phyloP scores from a whole-genome alignment of 2,329 filamentous ascomycete species.

The Penicillium decumbens region DNA sequence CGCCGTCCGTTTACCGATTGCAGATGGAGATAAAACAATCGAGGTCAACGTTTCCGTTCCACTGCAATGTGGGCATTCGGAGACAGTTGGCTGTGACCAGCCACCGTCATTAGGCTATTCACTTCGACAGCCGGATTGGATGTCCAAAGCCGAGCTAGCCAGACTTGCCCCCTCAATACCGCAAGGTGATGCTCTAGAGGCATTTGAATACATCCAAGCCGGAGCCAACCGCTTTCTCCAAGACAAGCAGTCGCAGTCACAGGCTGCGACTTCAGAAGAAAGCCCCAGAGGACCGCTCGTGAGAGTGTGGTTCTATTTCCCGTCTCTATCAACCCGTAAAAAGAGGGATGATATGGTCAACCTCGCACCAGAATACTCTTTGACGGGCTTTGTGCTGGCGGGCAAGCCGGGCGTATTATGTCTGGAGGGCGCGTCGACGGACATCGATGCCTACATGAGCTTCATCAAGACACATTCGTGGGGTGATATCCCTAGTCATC shows the following conservation, averaged over 20 bases:
- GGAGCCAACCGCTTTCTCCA: conserved; percentile 32
- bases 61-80: conserved; percentile 15
- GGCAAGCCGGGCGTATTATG: conserved; percentile 53
- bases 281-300: conserved; percentile 33
- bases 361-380: conserved; percentile 48
- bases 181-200: conserved; percentile 43
- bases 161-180: conserved; percentile 41
- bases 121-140: conserved; percentile 50
- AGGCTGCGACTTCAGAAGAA: not conserved
- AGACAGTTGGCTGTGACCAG: conserved; percentile 12
- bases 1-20: conserved; percentile 24
- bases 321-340: conserved; percentile 55
- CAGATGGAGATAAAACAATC: conserved; percentile 21
- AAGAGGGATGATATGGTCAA: conserved; percentile 57
- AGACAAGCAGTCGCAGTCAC: conserved; percentile 6
- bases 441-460: conserved; percentile 57
- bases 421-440: conserved; percentile 36
- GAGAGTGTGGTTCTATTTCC: conserved; percentile 61
- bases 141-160: conserved; percentile 48
- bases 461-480: conserved; percentile 61
- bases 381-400: conserved; percentile 58
- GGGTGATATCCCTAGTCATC: conserved; percentile 58
- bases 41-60: conserved; percentile 30
- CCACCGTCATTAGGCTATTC: conserved; percentile 27
- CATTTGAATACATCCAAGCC: conserved; percentile 46